Evolutionary conservation across 1,284 basidiomycete genomes (phyloP).

Genomic region (Trichosporon inkin): DNA sequence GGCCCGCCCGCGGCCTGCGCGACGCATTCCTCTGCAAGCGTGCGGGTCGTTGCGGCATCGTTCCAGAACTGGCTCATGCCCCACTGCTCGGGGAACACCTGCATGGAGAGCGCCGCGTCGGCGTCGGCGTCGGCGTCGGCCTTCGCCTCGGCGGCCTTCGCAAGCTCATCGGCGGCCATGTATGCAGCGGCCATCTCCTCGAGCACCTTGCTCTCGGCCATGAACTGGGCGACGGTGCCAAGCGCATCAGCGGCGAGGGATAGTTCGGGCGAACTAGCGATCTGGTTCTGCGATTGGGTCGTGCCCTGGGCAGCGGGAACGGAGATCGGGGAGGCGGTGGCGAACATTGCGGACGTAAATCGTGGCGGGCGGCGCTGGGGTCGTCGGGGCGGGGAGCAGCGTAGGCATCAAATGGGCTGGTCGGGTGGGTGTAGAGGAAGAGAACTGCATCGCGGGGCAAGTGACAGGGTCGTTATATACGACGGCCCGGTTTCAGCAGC

Average conservation of each 20-base stretch:
- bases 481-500: background rate
- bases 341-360: background rate
- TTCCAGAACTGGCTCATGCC: slow-evolving; percentile 23
- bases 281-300: background rate
- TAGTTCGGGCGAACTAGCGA: background rate
- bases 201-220: background rate
- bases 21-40: slow-evolving; percentile 11
- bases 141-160: background rate
- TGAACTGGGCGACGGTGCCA: background rate
- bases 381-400: background rate
- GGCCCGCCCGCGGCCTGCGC: slow-evolving; percentile 10
- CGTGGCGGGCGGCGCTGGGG: background rate
- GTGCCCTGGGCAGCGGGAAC: background rate
- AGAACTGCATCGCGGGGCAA: background rate
- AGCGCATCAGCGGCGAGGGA: background rate
- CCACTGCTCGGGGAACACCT: slow-evolving; percentile 18
- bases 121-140: background rate
- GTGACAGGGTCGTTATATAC: background rate
- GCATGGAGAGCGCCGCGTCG: slow-evolving; percentile 5
- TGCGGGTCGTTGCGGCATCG: slow-evolving; percentile 10
- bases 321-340: background rate
- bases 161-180: background rate
- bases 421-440: background rate
- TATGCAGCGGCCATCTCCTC: background rate
- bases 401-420: background rate